A percentile compares a stretch with the other conserved stretches of the same genome.
Conservation (phyloP, 345 rosid genomes). For the Kandelia obovata region DNA sequence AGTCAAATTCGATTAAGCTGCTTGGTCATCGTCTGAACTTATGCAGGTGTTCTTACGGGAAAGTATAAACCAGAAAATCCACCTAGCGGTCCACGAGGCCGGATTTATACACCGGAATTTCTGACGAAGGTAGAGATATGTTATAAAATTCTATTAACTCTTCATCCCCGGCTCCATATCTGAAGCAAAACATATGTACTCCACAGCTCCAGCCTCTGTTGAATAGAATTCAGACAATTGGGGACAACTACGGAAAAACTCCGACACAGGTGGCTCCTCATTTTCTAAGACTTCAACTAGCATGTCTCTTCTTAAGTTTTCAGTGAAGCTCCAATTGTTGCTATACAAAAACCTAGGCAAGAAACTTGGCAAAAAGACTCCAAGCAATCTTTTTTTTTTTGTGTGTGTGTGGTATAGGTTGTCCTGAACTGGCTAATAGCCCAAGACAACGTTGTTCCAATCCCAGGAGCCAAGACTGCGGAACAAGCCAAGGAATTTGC, state of each 20-base stretch:
- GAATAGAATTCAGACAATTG: constrained; percentile 62
- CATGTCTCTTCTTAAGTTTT: neutral
- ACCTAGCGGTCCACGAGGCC: constrained; percentile 80
- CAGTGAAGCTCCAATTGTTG: neutral
- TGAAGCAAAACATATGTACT: constrained; percentile 14
- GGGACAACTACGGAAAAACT: constrained; percentile 62
- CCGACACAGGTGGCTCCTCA: constrained; percentile 62
- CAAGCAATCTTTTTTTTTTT: neutral
- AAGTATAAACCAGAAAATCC: constrained; percentile 86
- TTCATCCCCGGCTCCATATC: constrained; percentile 11
- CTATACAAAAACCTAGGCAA: neutral
- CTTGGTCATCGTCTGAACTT: constrained; percentile 8
- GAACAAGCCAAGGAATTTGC: constrained; percentile 79
- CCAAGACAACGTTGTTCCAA: constrained; percentile 85
- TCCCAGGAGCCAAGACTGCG: constrained; percentile 87
- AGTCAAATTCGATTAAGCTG: neutral
- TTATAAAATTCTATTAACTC: neutral
- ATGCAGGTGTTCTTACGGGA: constrained; percentile 83
- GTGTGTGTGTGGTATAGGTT: constrained; percentile 39
- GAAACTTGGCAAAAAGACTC: neutral
- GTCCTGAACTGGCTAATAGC: constrained; percentile 88
- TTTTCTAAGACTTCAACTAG: neutral
- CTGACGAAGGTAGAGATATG: constrained; percentile 48
- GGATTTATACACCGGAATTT: constrained; percentile 70
- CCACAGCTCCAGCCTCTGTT: constrained; percentile 82